Conservation (phyloP, 2,329 filamentous ascomycete genomes). For the Aspergillus melleus region DNA sequence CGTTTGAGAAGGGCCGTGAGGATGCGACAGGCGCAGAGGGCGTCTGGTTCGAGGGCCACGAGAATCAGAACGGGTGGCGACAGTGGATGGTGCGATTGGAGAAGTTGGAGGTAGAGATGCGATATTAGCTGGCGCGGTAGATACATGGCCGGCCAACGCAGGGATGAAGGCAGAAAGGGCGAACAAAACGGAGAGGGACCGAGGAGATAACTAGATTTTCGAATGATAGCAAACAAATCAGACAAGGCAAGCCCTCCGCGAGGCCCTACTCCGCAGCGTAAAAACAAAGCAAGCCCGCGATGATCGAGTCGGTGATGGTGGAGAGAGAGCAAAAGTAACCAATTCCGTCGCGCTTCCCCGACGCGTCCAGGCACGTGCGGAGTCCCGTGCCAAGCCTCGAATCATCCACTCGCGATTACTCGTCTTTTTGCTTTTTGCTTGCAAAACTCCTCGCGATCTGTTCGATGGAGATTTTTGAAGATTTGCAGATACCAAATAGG, state of each 20-base stretch:
- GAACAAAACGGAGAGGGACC: not conserved
- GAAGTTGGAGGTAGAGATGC: slow-evolving; percentile 86
- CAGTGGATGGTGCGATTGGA: slow-evolving; percentile 81
- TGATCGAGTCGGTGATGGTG: not conserved
- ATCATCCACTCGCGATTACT: not conserved
- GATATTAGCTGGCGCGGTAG: slow-evolving; percentile 86
- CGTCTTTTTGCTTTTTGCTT: not conserved
- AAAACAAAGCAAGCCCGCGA: slow-evolving; percentile 6
- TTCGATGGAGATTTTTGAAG: slow-evolving; percentile 4
- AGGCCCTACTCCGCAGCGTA: slow-evolving; percentile 17
- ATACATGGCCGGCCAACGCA: slow-evolving; percentile 67
- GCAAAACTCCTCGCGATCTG: no score
- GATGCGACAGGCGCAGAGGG: slow-evolving; percentile 92
- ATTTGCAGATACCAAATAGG: not conserved
- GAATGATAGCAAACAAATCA: not conserved
- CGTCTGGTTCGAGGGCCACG: slow-evolving; percentile 90
- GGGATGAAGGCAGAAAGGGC: slow-evolving; percentile 20
- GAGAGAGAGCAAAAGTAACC: not conserved
- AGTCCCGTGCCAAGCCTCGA: slow-evolving; percentile 17
- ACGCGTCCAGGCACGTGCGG: slow-evolving; percentile 26
- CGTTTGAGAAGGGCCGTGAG: slow-evolving; percentile 90
- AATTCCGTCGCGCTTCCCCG: slow-evolving; percentile 19
- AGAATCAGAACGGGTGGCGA: slow-evolving; percentile 89
- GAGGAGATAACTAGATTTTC: not conserved
- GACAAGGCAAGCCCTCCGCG: slow-evolving; percentile 7